These are phyloP conservation scores for Microbotryum scabiosae DNA, from an alignment of 1,284 basidiomycete genomes.

Conservation along the genomic window DNA sequence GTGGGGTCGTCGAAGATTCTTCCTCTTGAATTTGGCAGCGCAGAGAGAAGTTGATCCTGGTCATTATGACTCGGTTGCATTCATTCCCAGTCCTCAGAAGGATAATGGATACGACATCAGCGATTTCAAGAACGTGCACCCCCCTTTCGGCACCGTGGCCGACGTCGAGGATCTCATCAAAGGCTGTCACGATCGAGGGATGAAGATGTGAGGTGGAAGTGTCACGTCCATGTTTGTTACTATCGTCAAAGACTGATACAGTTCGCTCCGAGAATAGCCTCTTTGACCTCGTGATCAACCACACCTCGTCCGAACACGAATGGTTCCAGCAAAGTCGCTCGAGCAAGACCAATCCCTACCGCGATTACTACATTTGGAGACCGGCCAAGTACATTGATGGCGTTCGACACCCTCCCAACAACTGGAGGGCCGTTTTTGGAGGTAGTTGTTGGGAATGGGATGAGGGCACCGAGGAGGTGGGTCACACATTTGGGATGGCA, in stretches of 20 bases:
- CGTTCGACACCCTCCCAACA: slow-evolving; percentile 56
- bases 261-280: slow-evolving; percentile 36
- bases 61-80: too few relatives aligned
- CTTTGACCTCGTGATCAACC: slow-evolving; percentile 75
- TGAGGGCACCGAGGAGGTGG: slow-evolving; percentile 51
- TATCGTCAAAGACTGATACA: too few relatives aligned
- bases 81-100: background rate
- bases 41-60: too few relatives aligned
- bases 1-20: background rate
- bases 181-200: slow-evolving; percentile 54
- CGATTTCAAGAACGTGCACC: slow-evolving; percentile 64
- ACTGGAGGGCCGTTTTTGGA: slow-evolving; percentile 63
- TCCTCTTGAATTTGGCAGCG: background rate
- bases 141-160: slow-evolving; percentile 60
- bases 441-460: slow-evolving; percentile 68
- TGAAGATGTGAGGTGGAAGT: slow-evolving; percentile 45
- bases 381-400: slow-evolving; percentile 39
- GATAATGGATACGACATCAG: slow-evolving; percentile 33
- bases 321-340: slow-evolving; percentile 64
- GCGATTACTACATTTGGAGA: slow-evolving; percentile 45
- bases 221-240: background rate
- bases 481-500: background rate
- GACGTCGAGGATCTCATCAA: slow-evolving; percentile 60
- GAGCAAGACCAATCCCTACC: slow-evolving; percentile 52
- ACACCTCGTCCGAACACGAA: slow-evolving; percentile 62